These are phyloP conservation scores for Fusarium sp. DNA, from an alignment of 2,329 filamentous ascomycete genomes.

Conservation along the genomic window DNA sequence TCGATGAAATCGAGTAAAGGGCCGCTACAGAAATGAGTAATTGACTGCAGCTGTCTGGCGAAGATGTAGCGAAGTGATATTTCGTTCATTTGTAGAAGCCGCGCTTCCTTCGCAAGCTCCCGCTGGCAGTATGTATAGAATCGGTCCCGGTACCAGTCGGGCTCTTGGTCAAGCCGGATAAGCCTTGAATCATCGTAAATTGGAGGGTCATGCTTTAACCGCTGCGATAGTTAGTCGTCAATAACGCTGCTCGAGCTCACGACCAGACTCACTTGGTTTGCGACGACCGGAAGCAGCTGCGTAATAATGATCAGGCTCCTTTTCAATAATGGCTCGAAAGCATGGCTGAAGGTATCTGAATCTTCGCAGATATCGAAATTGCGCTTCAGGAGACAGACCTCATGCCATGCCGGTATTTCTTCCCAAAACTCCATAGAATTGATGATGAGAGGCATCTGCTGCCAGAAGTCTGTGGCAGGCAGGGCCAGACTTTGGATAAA, in stretches of 20 bases:
- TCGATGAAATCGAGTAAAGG: background rate
- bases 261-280: too few relatives aligned
- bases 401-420: slow-evolving; percentile 5
- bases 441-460: slow-evolving; percentile 3
- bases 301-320: background rate
- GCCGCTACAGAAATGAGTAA: background rate
- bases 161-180: slow-evolving; percentile 1
- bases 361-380: background rate
- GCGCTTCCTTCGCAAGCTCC: background rate
- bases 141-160: background rate
- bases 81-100: background rate
- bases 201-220: too few relatives aligned
- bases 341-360: background rate
- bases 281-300: background rate
- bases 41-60: background rate
- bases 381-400: background rate
- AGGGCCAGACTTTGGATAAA: background rate
- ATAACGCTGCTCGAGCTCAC: too few relatives aligned
- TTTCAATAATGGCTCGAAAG: background rate
- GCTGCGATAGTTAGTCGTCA: too few relatives aligned
- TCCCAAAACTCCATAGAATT: slow-evolving; percentile 3
- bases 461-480: background rate
- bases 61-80: background rate
- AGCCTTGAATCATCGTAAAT: too few relatives aligned
- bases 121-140: background rate